Evolutionary conservation across 2,329 filamentous ascomycete genomes (phyloP).

Genomic region (Niveomyces coronatus): DNA sequence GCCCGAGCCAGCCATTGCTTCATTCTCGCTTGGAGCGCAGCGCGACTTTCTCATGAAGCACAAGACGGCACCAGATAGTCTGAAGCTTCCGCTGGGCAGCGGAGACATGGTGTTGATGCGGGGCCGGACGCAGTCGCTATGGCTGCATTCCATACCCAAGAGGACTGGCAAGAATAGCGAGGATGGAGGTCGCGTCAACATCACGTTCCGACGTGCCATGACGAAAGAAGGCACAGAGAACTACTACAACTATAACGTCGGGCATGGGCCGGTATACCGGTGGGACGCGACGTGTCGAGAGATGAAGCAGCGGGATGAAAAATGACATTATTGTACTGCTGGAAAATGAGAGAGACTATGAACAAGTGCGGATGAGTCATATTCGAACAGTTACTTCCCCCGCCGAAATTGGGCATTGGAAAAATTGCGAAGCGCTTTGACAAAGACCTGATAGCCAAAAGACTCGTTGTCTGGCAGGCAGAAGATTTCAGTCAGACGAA

Average conservation of each 20-base stretch:
- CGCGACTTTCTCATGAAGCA: constrained; percentile 74
- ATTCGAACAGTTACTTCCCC: constrained; percentile 41
- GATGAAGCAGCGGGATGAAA: constrained; percentile 30
- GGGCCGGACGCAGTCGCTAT: constrained; percentile 62
- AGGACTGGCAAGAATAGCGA: constrained; percentile 52
- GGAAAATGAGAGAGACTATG: too few relatives aligned
- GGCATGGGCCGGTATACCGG: constrained; percentile 53
- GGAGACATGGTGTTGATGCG: constrained; percentile 77
- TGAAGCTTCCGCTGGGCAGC: constrained; percentile 46
- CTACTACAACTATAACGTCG: constrained; percentile 78
- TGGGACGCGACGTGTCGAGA: constrained; percentile 51
- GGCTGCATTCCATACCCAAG: constrained; percentile 73
- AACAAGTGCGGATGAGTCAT: constrained; percentile 9
- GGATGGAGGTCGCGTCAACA: constrained; percentile 60
- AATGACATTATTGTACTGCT: constrained; percentile 1
- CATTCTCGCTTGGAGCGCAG: constrained; percentile 60
- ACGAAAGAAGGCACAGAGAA: constrained; percentile 66
- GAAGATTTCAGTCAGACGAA: constrained; percentile 90
- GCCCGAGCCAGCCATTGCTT: constrained; percentile 58
- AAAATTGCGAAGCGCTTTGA: constrained; percentile 74
- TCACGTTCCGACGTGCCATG: constrained; percentile 65
- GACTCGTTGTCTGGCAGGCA: constrained; percentile 64
- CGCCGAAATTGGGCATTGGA: constrained; percentile 82
- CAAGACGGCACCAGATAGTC: constrained; percentile 42
- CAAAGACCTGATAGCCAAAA: constrained; percentile 90